phyloP scores from a whole-genome alignment of 2,329 filamentous ascomycete genomes.

The Pseudocercospora cruenta region DNA sequence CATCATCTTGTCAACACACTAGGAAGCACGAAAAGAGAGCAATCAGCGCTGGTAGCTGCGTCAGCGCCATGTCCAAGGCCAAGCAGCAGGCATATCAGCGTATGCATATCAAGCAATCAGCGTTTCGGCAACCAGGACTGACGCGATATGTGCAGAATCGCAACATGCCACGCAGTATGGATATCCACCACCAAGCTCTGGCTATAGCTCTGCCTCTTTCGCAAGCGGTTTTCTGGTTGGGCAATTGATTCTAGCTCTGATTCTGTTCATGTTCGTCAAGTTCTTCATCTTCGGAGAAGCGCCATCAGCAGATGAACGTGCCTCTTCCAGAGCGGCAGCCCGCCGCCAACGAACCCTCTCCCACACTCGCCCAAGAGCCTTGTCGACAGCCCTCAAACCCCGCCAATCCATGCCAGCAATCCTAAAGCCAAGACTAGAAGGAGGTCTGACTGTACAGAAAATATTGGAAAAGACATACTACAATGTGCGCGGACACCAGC shows the following conservation, averaged over 20 bases:
- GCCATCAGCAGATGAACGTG: slow-evolving; percentile 78
- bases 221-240: slow-evolving; percentile 92
- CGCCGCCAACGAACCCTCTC: slow-evolving; percentile 73
- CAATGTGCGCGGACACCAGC: slow-evolving; percentile 92
- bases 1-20: background rate
- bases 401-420: slow-evolving; percentile 32
- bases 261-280: slow-evolving; percentile 95
- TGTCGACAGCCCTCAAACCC: slow-evolving; percentile 35
- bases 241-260: slow-evolving; percentile 86
- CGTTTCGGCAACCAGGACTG: background rate
- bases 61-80: slow-evolving; percentile 39
- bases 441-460: slow-evolving; percentile 77
- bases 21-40: background rate
- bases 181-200: slow-evolving; percentile 14
- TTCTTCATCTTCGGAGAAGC: slow-evolving; percentile 99
- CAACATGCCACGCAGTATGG: slow-evolving; percentile 27
- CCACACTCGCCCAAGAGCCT: slow-evolving; percentile 57
- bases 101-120: slow-evolving; percentile 8
- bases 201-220: slow-evolving; percentile 62
- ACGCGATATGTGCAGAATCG: slow-evolving; percentile 18
- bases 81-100: slow-evolving; percentile 39
- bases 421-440: slow-evolving; percentile 36
- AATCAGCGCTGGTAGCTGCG: slow-evolving; percentile 15
- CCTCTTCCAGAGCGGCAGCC: slow-evolving; percentile 73
- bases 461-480: slow-evolving; percentile 98